Percentiles rank a stretch among this genome's conserved stretches.
Conservation (phyloP, 768 basidiomycete genomes). For the Holtermannia corniformis region DNA sequence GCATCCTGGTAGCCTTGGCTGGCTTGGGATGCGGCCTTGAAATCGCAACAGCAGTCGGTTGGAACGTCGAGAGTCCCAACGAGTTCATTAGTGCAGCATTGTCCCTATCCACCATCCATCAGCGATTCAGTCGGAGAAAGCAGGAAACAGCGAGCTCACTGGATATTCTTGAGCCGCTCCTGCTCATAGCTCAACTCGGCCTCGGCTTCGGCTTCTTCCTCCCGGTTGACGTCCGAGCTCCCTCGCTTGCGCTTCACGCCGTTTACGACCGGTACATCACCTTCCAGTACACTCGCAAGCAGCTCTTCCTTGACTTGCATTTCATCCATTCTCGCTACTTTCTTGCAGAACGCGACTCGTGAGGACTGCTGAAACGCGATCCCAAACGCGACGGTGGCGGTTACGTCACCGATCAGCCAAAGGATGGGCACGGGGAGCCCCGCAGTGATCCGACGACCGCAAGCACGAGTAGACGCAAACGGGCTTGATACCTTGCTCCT, state of each 20-base stretch:
- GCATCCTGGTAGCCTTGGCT: no score
- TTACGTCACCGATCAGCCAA: no score
- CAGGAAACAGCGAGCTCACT: no score
- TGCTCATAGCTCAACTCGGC: background rate
- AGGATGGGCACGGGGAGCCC: background rate
- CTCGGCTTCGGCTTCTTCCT: constrained; percentile 10
- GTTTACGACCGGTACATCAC: background rate
- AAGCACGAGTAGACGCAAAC: constrained; percentile 5
- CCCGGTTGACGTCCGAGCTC: constrained; percentile 7
- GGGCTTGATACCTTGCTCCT: background rate
- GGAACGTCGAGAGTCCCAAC: background rate
- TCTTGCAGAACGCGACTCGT: no score
- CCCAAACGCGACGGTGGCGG: no score
- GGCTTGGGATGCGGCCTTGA: background rate
- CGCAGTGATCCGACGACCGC: constrained; percentile 3
- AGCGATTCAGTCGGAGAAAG: background rate
- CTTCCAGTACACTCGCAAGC: background rate
- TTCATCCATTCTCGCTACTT: background rate
- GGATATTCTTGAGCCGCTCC: background rate
- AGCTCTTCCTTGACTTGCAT: background rate
- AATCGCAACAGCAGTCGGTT: background rate
- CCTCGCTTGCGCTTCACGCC: background rate
- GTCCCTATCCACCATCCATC: background rate
- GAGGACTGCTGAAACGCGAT: no score
- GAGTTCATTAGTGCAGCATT: background rate